These are phyloP conservation scores for Russula vinacea DNA, from an alignment of 768 basidiomycete species.

Conservation along the genomic window DNA sequence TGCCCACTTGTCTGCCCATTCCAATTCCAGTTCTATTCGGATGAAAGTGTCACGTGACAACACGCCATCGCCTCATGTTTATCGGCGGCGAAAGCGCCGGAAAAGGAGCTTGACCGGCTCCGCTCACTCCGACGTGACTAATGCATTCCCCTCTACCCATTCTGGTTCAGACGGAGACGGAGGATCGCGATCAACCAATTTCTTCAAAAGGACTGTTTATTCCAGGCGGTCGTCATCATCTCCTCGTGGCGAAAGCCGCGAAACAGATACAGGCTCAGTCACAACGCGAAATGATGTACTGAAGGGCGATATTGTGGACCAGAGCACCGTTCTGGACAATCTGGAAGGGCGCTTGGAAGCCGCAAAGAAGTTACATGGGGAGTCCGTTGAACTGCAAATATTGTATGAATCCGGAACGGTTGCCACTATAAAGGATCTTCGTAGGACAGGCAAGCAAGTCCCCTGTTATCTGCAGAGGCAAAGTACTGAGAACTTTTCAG, in stretches of 20 bases:
- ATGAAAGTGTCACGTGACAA: slow-evolving; percentile 58
- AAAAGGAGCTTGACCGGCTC: too few species aligned
- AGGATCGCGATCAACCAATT: too few species aligned
- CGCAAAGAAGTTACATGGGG: neutral
- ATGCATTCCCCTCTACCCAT: slow-evolving; percentile 14
- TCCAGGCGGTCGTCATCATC: slow-evolving; percentile 9
- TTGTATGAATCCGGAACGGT: neutral
- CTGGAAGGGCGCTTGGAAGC: neutral
- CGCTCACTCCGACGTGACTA: slow-evolving; percentile 38
- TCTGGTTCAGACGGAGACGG: too few species aligned
- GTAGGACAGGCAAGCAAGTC: neutral
- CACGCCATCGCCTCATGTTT: too few species aligned
- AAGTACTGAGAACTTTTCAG: neutral
- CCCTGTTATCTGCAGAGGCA: neutral
- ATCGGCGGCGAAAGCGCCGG: too few species aligned
- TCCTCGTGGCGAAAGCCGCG: neutral
- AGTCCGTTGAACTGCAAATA: neutral
- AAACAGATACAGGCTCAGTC: slow-evolving; percentile 11
- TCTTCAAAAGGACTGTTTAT: slow-evolving; percentile 20
- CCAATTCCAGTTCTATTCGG: slow-evolving; percentile 59
- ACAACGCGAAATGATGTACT: slow-evolving; percentile 27
- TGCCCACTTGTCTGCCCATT: slow-evolving; percentile 35
- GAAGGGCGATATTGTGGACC: slow-evolving; percentile 23
- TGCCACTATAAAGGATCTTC: neutral
- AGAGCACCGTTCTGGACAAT: neutral